A percentile compares a stretch with the other conserved stretches of the same genome.
Conservation (phyloP, 352 stramenopile species). For the Phytophthora meadii region DNA sequence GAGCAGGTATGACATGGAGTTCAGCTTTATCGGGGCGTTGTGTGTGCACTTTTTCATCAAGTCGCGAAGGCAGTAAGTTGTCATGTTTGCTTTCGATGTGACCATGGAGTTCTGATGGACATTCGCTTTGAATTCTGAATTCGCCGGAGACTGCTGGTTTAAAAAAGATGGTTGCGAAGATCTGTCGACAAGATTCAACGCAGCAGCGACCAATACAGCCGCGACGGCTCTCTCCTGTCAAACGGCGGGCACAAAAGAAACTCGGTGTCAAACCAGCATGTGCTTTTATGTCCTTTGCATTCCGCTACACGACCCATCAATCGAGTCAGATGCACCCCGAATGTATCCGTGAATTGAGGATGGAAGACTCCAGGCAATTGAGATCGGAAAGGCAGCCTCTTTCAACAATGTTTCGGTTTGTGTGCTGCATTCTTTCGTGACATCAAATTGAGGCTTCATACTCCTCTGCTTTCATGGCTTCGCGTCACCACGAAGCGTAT, state of each 20-base stretch:
- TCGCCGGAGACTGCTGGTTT: constrained; percentile 22
- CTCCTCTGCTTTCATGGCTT: neutral
- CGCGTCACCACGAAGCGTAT: constrained; percentile 3
- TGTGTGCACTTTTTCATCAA: neutral
- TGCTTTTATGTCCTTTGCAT: constrained; percentile 7
- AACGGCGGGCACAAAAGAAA: constrained; percentile 37
- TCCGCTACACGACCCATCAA: neutral
- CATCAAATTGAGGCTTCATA: constrained; percentile 8
- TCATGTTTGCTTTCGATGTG: neutral
- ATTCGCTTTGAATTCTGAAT: neutral
- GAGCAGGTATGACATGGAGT: neutral
- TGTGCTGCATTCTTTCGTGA: neutral
- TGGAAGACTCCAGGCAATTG: neutral
- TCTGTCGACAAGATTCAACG: constrained; percentile 24
- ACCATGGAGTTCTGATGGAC: constrained; percentile 1
- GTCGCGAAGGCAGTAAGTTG: neutral
- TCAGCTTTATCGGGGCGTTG: neutral
- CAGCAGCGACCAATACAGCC: constrained; percentile 12
- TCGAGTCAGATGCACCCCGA: constrained; percentile 19
- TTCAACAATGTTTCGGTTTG: neutral
- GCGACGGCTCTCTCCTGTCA: constrained; percentile 23
- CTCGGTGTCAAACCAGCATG: constrained; percentile 4
- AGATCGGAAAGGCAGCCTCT: constrained; percentile 1
- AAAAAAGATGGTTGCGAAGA: constrained; percentile 11
- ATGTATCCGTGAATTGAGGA: neutral